Percentiles rank a stretch among this genome's conserved stretches.
These are phyloP conservation scores for Epichloe amarillans DNA, from an alignment of 2,329 filamentous ascomycete species.

Conservation along the genomic window DNA sequence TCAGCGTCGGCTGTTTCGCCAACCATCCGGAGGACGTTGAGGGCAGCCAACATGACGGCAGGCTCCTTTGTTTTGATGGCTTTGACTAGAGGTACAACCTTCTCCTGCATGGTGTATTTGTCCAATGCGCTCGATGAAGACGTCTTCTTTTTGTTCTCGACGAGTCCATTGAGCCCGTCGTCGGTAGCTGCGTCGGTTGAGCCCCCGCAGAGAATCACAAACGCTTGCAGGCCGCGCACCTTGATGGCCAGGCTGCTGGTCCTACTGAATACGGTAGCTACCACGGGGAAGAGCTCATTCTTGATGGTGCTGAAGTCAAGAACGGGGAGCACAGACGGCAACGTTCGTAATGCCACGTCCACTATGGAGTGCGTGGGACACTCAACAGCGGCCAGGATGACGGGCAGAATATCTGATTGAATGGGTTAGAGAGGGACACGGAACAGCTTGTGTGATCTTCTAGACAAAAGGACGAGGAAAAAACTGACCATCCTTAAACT, in stretches of 20 bases:
- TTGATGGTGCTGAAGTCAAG: constrained; percentile 96
- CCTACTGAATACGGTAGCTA: constrained; percentile 80
- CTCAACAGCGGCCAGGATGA: constrained; percentile 72
- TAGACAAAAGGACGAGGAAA: background rate
- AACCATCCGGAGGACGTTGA: constrained; percentile 74
- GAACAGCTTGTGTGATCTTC: background rate
- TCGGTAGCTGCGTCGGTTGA: constrained; percentile 34
- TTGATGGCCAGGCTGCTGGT: constrained; percentile 94
- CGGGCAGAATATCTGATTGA: constrained; percentile 64
- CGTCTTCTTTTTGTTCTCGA: constrained; percentile 44
- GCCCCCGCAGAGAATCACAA: constrained; percentile 80
- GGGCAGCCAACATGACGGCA: constrained; percentile 87
- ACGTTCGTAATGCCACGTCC: constrained; percentile 66
- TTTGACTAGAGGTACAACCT: constrained; percentile 79
- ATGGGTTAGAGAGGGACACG: background rate
- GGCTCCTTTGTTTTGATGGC: constrained; percentile 97
- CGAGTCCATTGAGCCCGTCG: constrained; percentile 59
- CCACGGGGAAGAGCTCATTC: constrained; percentile 87
- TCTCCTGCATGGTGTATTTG: constrained; percentile 97
- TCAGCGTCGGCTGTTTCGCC: constrained; percentile 73
- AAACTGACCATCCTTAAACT: constrained; percentile 77
- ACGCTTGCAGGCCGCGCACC: constrained; percentile 78
- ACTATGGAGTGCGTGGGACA: constrained; percentile 82
- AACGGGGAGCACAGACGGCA: constrained; percentile 70
- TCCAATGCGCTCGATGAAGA: constrained; percentile 70